Conservation (phyloP, 306 rosid genomes). For the Clitoria ternatea region DNA sequence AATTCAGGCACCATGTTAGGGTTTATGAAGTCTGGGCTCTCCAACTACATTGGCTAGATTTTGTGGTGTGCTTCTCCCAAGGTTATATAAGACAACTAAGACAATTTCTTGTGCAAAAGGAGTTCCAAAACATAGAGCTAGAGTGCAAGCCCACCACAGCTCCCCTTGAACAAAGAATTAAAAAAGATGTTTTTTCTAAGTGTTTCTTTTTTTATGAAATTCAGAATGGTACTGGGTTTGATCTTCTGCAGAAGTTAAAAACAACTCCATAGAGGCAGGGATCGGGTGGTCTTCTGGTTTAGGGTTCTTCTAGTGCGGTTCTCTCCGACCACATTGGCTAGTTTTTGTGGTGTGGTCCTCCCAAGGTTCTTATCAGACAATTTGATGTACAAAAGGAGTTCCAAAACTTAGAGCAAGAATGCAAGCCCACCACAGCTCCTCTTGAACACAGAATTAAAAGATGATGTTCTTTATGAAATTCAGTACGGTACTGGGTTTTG, state of each 20-base stretch:
- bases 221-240: neutral
- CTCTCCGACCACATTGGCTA: too few species aligned
- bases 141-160: neutral
- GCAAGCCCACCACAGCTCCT: neutral
- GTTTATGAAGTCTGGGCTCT: too few species aligned
- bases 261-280: neutral
- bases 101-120: neutral
- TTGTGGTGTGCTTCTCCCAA: too few species aligned
- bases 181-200: too few species aligned
- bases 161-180: neutral
- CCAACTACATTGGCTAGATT: too few species aligned
- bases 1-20: too few species aligned
- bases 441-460: neutral
- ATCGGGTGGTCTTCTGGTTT: neutral
- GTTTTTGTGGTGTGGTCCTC: too few species aligned
- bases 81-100: neutral
- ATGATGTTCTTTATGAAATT: slow-evolving; percentile 8
- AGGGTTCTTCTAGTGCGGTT: too few species aligned
- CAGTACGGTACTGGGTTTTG: neutral
- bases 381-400: neutral
- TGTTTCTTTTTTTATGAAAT: slow-evolving; percentile 17
- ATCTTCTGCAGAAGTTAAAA: neutral
- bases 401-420: neutral
- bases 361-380: too few species aligned
- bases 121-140: neutral